phyloP scores from a whole-genome alignment of 129 eudicot species.

The Artemisia argyi region DNA sequence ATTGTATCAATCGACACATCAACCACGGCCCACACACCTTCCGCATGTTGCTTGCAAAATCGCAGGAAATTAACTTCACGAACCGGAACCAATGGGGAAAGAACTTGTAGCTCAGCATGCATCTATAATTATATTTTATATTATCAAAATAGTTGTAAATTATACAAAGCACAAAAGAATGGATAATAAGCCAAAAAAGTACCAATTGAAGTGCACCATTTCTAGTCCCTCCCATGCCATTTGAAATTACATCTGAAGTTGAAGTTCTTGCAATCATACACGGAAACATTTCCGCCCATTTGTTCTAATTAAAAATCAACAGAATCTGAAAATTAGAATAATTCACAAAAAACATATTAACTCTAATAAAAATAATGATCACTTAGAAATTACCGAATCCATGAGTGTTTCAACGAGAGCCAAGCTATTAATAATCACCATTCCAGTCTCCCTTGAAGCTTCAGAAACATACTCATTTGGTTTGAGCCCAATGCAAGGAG shows the following conservation, averaged over 20 bases:
- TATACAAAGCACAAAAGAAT: not conserved
- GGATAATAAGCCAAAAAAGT: conserved; percentile 8
- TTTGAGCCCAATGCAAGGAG: conserved; percentile 75
- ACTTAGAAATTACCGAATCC: conserved; percentile 66
- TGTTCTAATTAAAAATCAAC: conserved; percentile 48
- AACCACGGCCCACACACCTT: conserved; percentile 97
- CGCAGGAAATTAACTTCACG: conserved; percentile 87
- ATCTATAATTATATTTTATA: conserved; percentile 42
- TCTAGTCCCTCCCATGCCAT: conserved; percentile 98
- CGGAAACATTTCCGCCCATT: conserved; percentile 99
- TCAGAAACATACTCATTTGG: conserved; percentile 78
- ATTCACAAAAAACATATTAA: not conserved
- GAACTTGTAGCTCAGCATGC: conserved; percentile 92
- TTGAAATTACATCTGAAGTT: conserved; percentile 85
- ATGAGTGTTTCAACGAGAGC: conserved; percentile 95
- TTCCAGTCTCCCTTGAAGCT: conserved; percentile 88
- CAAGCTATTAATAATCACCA: conserved; percentile 93
- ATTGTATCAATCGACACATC: conserved; percentile 82
- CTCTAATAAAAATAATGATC: not conserved
- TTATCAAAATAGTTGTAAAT: not conserved
- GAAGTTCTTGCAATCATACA: conserved; percentile 86
- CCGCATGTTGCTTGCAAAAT: conserved; percentile 96
- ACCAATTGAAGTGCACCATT: conserved; percentile 99
- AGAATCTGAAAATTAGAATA: not conserved
- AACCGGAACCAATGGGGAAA: conserved; percentile 93